Evolutionary conservation across 2,329 filamentous ascomycete species (phyloP).

Genomic region (Pseudogymnoascus sp.): DNA sequence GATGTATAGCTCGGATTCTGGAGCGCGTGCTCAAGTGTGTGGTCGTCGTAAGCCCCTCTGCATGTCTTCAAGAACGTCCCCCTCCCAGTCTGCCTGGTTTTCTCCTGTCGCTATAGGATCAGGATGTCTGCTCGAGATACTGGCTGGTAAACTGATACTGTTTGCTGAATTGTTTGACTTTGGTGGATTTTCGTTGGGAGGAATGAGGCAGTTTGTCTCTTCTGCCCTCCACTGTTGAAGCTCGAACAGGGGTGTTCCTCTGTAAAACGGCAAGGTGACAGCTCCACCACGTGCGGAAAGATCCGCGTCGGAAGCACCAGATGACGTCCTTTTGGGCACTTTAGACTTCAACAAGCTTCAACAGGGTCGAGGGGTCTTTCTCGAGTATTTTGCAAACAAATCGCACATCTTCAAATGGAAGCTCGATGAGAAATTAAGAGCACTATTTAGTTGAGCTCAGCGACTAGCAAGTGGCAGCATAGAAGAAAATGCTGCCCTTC

Average conservation of each 20-base stretch:
- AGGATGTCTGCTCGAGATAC: not conserved
- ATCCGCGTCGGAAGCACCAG: slow-evolving; percentile 1
- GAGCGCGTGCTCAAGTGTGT: slow-evolving; percentile 4
- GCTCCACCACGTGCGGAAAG: slow-evolving; percentile 11
- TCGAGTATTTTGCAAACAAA: not conserved
- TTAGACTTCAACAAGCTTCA: slow-evolving; percentile 2
- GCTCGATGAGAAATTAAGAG: slow-evolving; percentile 5
- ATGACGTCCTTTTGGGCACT: slow-evolving; percentile 8
- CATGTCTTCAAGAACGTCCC: slow-evolving; percentile 3
- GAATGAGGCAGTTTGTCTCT: not conserved
- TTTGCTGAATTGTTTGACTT: not conserved
- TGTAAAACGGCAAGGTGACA: slow-evolving; percentile 11
- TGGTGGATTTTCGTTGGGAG: not conserved
- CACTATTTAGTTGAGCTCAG: not conserved
- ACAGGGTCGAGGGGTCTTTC: slow-evolving; percentile 5
- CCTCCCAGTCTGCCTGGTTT: not conserved
- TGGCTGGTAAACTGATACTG: not conserved
- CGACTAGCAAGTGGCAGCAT: not conserved
- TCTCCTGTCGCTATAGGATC: not conserved
- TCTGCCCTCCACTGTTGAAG: not conserved
- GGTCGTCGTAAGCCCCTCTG: not conserved
- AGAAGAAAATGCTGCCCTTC: slow-evolving; percentile 52
- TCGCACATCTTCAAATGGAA: not conserved
- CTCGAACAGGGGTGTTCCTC: slow-evolving; percentile 6
- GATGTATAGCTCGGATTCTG: slow-evolving; percentile 1